Conservation (phyloP, 2,329 filamentous ascomycete genomes). For the Verticillium tricorpus region DNA sequence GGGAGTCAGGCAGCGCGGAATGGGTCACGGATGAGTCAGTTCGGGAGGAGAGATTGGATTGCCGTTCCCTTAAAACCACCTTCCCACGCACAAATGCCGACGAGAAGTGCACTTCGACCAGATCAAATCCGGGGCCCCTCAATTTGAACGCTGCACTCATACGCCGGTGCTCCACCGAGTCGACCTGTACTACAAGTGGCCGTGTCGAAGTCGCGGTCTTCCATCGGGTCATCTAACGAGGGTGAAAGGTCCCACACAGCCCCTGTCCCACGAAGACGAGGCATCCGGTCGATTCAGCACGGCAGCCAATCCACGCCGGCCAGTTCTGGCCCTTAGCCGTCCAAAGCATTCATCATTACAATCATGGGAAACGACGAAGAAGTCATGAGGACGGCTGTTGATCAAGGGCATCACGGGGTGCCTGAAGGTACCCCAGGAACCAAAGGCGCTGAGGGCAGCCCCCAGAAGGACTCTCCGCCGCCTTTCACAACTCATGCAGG, state of each 20-base stretch:
- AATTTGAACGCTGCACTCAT: conserved; percentile 4
- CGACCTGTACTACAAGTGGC: neutral
- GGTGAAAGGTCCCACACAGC: too few relatives aligned
- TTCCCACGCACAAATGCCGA: conserved; percentile 2
- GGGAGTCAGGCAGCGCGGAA: conserved; percentile 5
- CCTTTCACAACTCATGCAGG: neutral
- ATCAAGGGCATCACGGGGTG: neutral
- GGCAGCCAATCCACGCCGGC: neutral
- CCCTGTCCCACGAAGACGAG: too few relatives aligned
- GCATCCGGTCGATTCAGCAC: neutral
- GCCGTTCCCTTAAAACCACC: conserved; percentile 2
- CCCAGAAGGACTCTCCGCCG: neutral
- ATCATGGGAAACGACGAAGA: neutral
- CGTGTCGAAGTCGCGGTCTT: neutral
- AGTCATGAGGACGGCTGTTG: neutral
- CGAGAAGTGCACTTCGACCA: neutral
- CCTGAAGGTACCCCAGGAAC: neutral
- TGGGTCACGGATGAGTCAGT: conserved; percentile 6
- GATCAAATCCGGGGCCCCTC: conserved; percentile 12
- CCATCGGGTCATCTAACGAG: too few relatives aligned
- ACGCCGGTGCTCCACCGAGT: conserved; percentile 7
- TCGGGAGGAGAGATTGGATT: neutral
- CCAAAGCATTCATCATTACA: neutral
- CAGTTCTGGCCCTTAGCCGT: neutral
- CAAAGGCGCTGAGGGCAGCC: neutral